Percentiles rank a stretch among this genome's conserved stretches.
Evolutionary conservation across 768 basidiomycete genomes (phyloP).

Genomic region (Agaricus blazei): DNA sequence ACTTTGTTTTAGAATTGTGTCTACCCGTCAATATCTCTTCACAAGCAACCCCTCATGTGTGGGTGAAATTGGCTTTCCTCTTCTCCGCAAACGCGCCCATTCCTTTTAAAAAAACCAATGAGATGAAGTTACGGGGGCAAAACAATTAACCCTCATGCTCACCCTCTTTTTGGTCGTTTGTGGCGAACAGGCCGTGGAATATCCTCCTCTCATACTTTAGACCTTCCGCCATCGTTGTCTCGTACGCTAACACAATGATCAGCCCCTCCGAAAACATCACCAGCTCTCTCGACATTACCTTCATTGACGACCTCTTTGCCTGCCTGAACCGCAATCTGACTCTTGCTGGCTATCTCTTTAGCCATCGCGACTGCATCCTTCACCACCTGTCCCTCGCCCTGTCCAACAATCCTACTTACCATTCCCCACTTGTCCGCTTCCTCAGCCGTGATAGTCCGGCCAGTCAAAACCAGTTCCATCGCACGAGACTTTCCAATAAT

Average conservation of each 20-base stretch:
- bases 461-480: conserved; percentile 93
- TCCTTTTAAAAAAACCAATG: conserved; percentile 40
- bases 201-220: conserved; percentile 81
- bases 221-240: conserved; percentile 77
- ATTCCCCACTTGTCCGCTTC: conserved; percentile 89
- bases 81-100: conserved; percentile 96
- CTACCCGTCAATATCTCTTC: neutral
- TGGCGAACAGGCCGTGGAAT: conserved; percentile 91
- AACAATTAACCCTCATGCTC: conserved; percentile 22
- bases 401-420: conserved; percentile 73
- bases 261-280: conserved; percentile 1
- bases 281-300: conserved; percentile 34
- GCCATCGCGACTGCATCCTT: conserved; percentile 84
- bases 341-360: conserved; percentile 73
- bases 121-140: neutral
- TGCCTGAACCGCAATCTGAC: conserved; percentile 78
- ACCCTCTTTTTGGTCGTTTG: conserved; percentile 95
- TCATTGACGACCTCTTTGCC: conserved; percentile 93
- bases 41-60: conserved; percentile 30
- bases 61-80: conserved; percentile 78
- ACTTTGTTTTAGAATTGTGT: neutral
- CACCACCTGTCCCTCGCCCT: conserved; percentile 75
- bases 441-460: conserved; percentile 70
- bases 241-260: conserved; percentile 52
- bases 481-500: conserved; percentile 88